Percentiles rank a stretch among this genome's conserved stretches.
These are phyloP conservation scores for Saturnispora saitoi DNA, from an alignment of 805 yeast genomes.

Conservation along the genomic window DNA sequence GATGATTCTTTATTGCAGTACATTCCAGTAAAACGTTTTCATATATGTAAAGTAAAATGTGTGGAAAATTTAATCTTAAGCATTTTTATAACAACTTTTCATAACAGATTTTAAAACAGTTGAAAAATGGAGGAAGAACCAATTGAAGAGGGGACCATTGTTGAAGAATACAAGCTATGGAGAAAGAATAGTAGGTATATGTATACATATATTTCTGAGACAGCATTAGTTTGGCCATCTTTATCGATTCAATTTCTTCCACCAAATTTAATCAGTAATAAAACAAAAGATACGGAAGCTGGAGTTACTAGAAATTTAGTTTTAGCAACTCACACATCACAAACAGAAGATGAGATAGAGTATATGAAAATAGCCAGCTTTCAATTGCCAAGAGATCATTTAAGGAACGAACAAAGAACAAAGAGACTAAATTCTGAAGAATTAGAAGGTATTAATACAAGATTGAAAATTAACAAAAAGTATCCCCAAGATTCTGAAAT, in stretches of 20 bases:
- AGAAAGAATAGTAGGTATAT: conserved; percentile 69
- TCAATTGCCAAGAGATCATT: conserved; percentile 38
- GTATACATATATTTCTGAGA: conserved; percentile 78
- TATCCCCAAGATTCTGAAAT: conserved; percentile 56
- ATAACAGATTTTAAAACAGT: neutral
- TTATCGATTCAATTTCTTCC: conserved; percentile 75
- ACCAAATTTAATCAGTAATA: conserved; percentile 22
- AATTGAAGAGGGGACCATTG: conserved; percentile 27
- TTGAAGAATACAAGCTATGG: conserved; percentile 73
- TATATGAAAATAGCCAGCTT: conserved; percentile 59
- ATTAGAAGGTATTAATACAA: conserved; percentile 36
- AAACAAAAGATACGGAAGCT: conserved; percentile 21
- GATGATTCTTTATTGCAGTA: neutral
- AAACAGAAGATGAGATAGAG: conserved; percentile 44
- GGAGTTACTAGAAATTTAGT: conserved; percentile 39
- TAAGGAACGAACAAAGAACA: neutral
- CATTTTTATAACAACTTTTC: neutral
- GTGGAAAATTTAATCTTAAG: too few species aligned
- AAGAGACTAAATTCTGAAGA: conserved; percentile 21
- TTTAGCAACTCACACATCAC: conserved; percentile 69
- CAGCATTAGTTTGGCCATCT: conserved; percentile 77
- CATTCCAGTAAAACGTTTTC: neutral
- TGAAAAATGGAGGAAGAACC: conserved; percentile 4
- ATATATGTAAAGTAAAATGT: neutral
- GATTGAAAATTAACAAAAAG: conserved; percentile 54